A percentile compares a stretch with the other conserved stretches of the same genome.
Evolutionary conservation across 2,329 filamentous ascomycete species (phyloP).

Genomic region (Fusarium sororula): DNA sequence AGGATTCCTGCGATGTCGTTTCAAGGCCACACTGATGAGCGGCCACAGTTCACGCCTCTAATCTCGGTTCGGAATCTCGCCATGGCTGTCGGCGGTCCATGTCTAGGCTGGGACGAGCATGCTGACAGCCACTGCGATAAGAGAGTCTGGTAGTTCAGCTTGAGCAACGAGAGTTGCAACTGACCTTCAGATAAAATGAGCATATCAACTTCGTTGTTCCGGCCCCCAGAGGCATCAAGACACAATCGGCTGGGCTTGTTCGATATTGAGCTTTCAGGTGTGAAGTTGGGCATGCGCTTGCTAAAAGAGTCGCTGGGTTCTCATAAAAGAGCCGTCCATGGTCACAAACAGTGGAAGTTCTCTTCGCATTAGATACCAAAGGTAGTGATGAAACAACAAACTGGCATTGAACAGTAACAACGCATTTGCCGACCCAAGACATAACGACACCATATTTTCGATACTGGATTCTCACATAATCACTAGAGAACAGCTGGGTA

Average conservation of each 20-base stretch:
- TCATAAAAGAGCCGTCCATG: not conserved
- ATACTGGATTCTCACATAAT: not conserved
- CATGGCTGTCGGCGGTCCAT: not conserved
- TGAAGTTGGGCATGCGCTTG: not conserved
- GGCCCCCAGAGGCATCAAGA: not conserved
- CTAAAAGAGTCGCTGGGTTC: not conserved
- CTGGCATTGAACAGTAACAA: not conserved
- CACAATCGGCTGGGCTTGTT: not conserved
- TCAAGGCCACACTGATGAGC: not conserved
- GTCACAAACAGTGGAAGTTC: not conserved
- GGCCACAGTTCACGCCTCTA: not conserved
- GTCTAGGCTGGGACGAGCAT: not conserved
- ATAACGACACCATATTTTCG: no score
- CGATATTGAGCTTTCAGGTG: not conserved
- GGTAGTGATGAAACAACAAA: not conserved
- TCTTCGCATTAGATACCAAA: no score
- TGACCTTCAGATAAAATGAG: not conserved
- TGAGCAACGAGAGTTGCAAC: not conserved
- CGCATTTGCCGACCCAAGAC: not conserved
- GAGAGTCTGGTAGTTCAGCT: not conserved
- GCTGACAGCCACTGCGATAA: not conserved
- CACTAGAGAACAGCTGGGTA: not conserved
- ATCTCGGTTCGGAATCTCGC: not conserved
- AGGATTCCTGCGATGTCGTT: not conserved
- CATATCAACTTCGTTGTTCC: not conserved